These are phyloP conservation scores for Zostera marina DNA, from an alignment of 116 monocot genomes.

Conservation along the genomic window DNA sequence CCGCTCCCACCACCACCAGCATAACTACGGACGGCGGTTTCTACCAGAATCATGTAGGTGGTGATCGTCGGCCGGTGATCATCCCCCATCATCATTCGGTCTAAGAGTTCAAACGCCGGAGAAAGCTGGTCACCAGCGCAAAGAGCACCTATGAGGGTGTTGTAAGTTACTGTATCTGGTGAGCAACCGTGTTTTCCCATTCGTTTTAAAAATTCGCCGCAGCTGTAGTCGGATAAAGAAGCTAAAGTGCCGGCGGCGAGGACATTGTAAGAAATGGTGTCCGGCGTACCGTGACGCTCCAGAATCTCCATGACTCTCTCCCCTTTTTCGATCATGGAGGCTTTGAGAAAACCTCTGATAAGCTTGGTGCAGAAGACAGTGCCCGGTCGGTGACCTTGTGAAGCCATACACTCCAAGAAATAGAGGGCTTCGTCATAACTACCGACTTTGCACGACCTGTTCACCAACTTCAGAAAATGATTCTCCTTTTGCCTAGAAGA, in stretches of 20 bases:
- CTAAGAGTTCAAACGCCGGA: conserved; percentile 19
- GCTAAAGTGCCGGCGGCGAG: conserved; percentile 34
- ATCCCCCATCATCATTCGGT: conserved; percentile 20
- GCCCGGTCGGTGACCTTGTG: conserved; percentile 30
- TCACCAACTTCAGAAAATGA: conserved; percentile 20
- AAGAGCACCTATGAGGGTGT: conserved; percentile 42
- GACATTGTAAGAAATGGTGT: conserved; percentile 51
- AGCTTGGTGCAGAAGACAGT: conserved; percentile 65
- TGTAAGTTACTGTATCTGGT: conserved; percentile 52
- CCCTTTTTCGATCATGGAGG: conserved; percentile 10
- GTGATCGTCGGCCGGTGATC: conserved; percentile 32
- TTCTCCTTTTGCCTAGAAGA: not conserved
- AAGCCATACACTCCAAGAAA: conserved; percentile 51
- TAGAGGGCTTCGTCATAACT: conserved; percentile 50
- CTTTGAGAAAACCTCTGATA: conserved; percentile 40
- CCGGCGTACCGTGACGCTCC: conserved; percentile 26
- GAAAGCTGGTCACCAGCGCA: conserved; percentile 27
- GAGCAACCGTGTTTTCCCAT: conserved; percentile 29
- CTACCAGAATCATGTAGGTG: conserved; percentile 53
- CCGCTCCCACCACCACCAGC: conserved; percentile 4
- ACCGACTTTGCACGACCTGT: conserved; percentile 31
- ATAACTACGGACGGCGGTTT: conserved; percentile 32
- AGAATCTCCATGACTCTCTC: conserved; percentile 25
- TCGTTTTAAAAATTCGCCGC: conserved; percentile 15
- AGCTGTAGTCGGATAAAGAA: conserved; percentile 8